Evolutionary conservation across 2,329 filamentous ascomycete species (phyloP), one percentile per base, ranked within the genome.

Genomic region (Didymellaceae sp.): DNA sequence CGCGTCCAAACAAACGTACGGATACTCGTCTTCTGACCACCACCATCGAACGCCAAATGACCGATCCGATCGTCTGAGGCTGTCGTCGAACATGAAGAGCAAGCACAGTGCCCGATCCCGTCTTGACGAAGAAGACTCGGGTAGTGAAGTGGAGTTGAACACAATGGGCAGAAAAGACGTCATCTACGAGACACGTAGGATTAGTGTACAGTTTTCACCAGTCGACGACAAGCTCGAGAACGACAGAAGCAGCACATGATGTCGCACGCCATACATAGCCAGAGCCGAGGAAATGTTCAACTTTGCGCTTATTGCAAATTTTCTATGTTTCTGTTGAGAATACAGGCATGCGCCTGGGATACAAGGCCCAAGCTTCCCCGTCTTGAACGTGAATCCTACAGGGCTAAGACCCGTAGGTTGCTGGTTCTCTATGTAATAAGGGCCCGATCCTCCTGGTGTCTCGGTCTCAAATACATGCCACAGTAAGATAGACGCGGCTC

Each of bases 101-200:
- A 57, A 54, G 26, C 41, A 44, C 18, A 49, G 37, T 25, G 46
- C 43, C 18, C 53, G 47, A n/a, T 38, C 39, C 6, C 48, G 38
- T 7, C 39, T 11, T 2, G 32, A 53, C 4, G 60, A 57, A 4
- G 58, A 63, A 16, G 57, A 59, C 20, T 61, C 60, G 8, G 60
- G 60, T 14, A 63, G 60, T 37, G 60, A 63, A 39, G 58, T 63
- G 17, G 60, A 63, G 49, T 51, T 63, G 20, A 63, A 63, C 22
- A 49, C 41, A 13, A 24, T 63, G 14, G 17, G 28, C 11, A 57
- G 58, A 25, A 63, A 61, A 20, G 56, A 63, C 43, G 60, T 61
- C 31, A 61, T 63, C 18, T 63, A 63, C 43, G 58, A 59, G 44
- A 63, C 58, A 17, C 52, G 50, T 6, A 44, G 56, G 17, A 45